phyloP scores from a whole-genome alignment of 2,329 filamentous ascomycete species.

The Leptodontidium sp. region DNA sequence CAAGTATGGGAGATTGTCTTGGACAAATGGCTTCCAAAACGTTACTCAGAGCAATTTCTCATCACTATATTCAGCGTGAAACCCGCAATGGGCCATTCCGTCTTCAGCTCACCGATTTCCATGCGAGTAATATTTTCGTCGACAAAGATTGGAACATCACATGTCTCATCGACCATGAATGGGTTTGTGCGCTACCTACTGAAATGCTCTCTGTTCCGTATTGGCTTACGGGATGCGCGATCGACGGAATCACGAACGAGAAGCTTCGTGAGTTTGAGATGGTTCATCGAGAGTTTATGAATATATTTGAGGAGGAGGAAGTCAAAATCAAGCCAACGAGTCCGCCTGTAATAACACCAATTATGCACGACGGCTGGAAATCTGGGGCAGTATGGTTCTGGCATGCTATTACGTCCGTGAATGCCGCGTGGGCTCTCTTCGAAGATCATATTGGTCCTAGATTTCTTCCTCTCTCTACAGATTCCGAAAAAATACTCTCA shows the following conservation, averaged over 20 bases:
- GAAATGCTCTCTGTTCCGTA: constrained; percentile 45
- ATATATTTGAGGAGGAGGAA: constrained; percentile 39
- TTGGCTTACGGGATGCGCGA: constrained; percentile 45
- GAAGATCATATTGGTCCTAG: constrained; percentile 41
- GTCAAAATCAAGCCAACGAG: constrained; percentile 27
- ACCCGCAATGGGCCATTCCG: constrained; percentile 44
- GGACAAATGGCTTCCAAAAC: constrained; percentile 42
- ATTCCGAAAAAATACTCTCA: constrained; percentile 38
- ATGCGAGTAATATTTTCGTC: constrained; percentile 49
- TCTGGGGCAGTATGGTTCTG: constrained; percentile 46
- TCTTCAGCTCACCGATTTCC: constrained; percentile 47
- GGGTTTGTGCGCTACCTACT: constrained; percentile 46
- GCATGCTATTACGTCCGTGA: constrained; percentile 41
- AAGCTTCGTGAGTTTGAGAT: constrained; percentile 35
- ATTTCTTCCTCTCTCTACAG: constrained; percentile 36
- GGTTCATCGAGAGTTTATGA: constrained; percentile 40
- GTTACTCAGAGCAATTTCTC: constrained; percentile 42
- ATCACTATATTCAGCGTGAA: constrained; percentile 42
- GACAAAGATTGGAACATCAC: constrained; percentile 50
- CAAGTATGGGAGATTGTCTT: constrained; percentile 39
- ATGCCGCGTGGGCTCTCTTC: constrained; percentile 40
- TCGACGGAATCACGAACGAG: constrained; percentile 37
- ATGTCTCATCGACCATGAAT: constrained; percentile 49
- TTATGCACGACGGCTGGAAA: constrained; percentile 43
- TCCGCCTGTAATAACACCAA: constrained; percentile 33